These are phyloP conservation scores for Halteria grandinella DNA, from an alignment of 73 alveolate species.

Conservation along the genomic window DNA sequence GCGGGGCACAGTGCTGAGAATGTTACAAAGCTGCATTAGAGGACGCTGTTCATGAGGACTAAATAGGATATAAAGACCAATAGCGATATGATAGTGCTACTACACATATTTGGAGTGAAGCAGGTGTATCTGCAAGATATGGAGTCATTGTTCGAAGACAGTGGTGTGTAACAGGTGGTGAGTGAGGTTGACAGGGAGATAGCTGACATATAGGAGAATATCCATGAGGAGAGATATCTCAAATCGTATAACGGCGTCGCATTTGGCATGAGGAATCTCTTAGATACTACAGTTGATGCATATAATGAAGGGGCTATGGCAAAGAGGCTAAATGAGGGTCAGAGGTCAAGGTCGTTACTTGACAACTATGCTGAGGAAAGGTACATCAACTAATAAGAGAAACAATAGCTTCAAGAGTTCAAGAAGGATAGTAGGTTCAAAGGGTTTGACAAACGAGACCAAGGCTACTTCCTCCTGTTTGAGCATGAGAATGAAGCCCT, in stretches of 20 bases:
- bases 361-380: too few relatives aligned
- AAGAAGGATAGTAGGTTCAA: neutral
- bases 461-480: conserved; percentile 38
- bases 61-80: conserved; percentile 7
- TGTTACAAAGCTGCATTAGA: neutral
- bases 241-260: too few relatives aligned
- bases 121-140: neutral
- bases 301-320: neutral
- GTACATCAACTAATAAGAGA: too few relatives aligned
- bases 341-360: too few relatives aligned
- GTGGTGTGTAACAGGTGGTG: too few relatives aligned
- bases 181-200: too few relatives aligned
- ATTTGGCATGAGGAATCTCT: too few relatives aligned
- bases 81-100: conserved; percentile 13
- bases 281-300: neutral
- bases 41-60: conserved; percentile 29
- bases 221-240: too few relatives aligned
- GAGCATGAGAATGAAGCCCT: conserved; percentile 37
- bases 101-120: conserved; percentile 8
- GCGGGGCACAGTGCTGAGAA: conserved; percentile 23
- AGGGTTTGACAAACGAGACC: conserved; percentile 19
- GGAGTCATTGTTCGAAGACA: too few relatives aligned
- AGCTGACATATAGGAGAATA: too few relatives aligned
- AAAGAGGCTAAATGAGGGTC: neutral
- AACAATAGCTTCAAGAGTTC: neutral